These are phyloP conservation scores for Tylopilus intermedius DNA, from an alignment of 768 basidiomycete genomes.

Conservation along the genomic window DNA sequence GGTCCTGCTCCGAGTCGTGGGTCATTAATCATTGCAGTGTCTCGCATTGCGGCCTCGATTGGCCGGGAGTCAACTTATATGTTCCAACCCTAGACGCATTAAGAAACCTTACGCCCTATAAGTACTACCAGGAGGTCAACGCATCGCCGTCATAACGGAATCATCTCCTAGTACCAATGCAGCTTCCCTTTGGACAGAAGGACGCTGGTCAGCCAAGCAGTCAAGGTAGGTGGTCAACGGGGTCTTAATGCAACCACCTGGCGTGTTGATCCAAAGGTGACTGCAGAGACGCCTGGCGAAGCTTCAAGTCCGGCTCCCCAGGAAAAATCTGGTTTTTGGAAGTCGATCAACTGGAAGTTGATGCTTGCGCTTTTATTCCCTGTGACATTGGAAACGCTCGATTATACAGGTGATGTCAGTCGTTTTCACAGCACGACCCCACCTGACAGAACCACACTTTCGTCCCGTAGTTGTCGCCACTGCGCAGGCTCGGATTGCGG, in stretches of 20 bases:
- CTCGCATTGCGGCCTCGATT: no score
- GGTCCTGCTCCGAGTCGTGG: no score
- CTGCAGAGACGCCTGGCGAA: conserved; percentile 1
- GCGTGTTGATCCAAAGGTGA: neutral
- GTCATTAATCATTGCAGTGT: no score
- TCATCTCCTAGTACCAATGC: conserved; percentile 5
- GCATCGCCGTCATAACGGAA: no score
- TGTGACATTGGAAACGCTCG: conserved; percentile 36
- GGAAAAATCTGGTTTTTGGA: conserved; percentile 2
- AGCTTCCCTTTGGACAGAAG: conserved; percentile 3
- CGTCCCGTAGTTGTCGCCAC: neutral
- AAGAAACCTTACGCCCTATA: no score
- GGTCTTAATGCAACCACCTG: neutral
- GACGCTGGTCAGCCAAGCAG: neutral
- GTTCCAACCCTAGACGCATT: no score
- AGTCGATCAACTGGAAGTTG: conserved; percentile 25
- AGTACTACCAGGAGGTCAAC: no score
- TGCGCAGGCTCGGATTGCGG: no score
- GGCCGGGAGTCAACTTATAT: no score
- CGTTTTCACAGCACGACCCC: neutral
- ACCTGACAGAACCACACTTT: neutral
- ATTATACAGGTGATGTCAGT: conserved; percentile 24
- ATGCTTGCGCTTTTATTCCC: conserved; percentile 39
- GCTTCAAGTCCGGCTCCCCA: neutral
- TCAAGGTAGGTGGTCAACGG: conserved; percentile 4